A percentile compares a stretch with the other conserved stretches of the same genome.
Conservation (phyloP, 1,284 basidiomycete genomes). For the Ganoderma boninense region DNA sequence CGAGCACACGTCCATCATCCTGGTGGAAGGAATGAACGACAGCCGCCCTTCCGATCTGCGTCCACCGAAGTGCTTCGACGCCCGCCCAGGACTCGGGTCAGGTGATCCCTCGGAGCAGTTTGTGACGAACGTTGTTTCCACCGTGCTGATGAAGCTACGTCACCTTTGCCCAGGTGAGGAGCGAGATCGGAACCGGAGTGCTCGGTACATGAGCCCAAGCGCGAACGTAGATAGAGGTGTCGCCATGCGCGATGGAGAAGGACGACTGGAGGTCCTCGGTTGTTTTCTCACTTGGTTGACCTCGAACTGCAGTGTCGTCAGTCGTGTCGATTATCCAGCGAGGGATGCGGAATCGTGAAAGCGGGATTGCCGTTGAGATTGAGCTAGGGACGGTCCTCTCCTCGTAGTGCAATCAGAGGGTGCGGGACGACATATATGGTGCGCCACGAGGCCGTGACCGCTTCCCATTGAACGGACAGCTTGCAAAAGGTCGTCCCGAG, state of each 20-base stretch:
- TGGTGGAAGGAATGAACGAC: background rate
- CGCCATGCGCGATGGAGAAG: background rate
- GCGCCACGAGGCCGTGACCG: background rate
- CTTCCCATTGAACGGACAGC: background rate
- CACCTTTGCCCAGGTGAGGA: background rate
- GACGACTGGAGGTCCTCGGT: background rate
- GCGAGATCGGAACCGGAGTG: background rate
- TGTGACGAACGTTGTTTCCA: background rate
- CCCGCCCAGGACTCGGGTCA: background rate
- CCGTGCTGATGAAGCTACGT: background rate
- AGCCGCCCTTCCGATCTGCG: background rate
- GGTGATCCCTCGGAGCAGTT: constrained; percentile 3
- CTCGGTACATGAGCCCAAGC: background rate
- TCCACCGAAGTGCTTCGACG: background rate
- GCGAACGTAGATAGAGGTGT: background rate
- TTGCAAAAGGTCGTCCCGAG: background rate
- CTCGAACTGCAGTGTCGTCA: background rate
- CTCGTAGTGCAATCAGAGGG: background rate
- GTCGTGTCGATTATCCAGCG: background rate
- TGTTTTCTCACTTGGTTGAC: background rate
- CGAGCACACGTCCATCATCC: background rate
- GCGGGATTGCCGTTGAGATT: background rate
- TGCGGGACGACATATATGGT: background rate
- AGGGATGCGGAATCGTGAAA: background rate
- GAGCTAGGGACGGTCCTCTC: background rate